A percentile compares a stretch with the other conserved stretches of the same genome.
Evolutionary conservation across 2,329 filamentous ascomycete species (phyloP).

Genomic region (Aciculosporium take): DNA sequence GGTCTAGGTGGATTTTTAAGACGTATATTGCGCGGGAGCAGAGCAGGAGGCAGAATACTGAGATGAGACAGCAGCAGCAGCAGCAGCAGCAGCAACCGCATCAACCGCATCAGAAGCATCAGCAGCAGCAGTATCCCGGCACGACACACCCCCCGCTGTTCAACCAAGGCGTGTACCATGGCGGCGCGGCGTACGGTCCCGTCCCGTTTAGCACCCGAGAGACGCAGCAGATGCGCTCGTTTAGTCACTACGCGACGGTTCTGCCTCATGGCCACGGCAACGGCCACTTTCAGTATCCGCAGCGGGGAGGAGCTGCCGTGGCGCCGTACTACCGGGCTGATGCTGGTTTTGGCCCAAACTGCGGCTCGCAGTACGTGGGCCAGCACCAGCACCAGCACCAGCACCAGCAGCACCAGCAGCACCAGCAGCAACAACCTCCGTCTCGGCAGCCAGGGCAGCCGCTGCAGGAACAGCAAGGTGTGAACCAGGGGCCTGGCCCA

Average conservation of each 20-base stretch:
- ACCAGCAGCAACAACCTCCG: neutral
- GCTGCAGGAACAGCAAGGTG: neutral
- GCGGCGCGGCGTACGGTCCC: neutral
- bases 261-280: neutral
- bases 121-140: neutral
- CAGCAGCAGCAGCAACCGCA: neutral
- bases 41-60: conserved; percentile 1
- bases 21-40: neutral
- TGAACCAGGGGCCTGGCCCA: neutral
- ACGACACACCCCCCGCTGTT: neutral
- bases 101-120: neutral
- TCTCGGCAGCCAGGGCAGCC: neutral
- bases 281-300: neutral
- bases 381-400: neutral
- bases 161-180: neutral
- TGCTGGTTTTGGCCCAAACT: neutral
- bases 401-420: neutral
- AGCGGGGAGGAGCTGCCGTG: neutral
- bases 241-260: neutral
- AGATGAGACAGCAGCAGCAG: neutral
- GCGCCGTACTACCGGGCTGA: neutral
- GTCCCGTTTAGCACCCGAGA: neutral
- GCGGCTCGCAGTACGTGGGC: neutral
- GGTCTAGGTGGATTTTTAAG: conserved; percentile 20
- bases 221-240: neutral